Evolutionary conservation across 2,329 filamentous ascomycete genomes (phyloP).

Genomic region (Microsporum audouinii): DNA sequence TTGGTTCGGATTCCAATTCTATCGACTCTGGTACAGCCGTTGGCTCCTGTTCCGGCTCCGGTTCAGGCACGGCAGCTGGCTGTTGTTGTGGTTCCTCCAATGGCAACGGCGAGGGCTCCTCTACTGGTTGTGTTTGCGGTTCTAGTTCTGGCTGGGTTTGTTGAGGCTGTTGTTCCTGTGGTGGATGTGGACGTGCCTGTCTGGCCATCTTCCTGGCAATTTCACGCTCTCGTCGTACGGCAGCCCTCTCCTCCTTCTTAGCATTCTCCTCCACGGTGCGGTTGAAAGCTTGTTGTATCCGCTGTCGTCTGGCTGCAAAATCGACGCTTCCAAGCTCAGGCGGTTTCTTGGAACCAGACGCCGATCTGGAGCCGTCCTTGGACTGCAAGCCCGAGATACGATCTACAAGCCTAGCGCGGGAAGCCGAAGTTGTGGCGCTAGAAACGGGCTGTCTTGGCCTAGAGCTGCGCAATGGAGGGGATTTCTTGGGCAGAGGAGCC

Average conservation of each 20-base stretch:
- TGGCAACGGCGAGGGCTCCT: neutral
- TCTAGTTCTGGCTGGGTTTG: neutral
- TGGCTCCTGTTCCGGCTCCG: slow-evolving; percentile 3
- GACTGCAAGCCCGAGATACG: slow-evolving; percentile 38
- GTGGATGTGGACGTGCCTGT: neutral
- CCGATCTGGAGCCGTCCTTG: slow-evolving; percentile 21
- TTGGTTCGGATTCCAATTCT: neutral
- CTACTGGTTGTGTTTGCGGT: neutral
- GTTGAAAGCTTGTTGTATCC: slow-evolving; percentile 74
- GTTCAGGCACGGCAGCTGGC: neutral
- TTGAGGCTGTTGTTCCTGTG: neutral
- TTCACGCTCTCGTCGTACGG: slow-evolving; percentile 15
- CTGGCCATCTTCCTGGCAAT: slow-evolving; percentile 18
- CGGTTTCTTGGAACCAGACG: slow-evolving; percentile 28
- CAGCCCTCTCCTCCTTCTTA: slow-evolving; percentile 46
- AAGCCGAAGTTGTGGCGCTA: slow-evolving; percentile 58
- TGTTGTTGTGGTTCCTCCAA: slow-evolving; percentile 11
- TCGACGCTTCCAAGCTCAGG: slow-evolving; percentile 66
- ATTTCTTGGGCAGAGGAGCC: slow-evolving; percentile 57
- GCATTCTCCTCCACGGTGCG: slow-evolving; percentile 63
- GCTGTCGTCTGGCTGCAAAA: slow-evolving; percentile 69
- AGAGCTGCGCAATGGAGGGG: slow-evolving; percentile 66
- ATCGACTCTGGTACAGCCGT: neutral
- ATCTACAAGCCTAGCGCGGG: slow-evolving; percentile 54
- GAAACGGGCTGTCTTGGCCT: slow-evolving; percentile 70